Base-by-base conservation (phyloP, 768 basidiomycete species). In the Pisolithus sp. region DNA sequence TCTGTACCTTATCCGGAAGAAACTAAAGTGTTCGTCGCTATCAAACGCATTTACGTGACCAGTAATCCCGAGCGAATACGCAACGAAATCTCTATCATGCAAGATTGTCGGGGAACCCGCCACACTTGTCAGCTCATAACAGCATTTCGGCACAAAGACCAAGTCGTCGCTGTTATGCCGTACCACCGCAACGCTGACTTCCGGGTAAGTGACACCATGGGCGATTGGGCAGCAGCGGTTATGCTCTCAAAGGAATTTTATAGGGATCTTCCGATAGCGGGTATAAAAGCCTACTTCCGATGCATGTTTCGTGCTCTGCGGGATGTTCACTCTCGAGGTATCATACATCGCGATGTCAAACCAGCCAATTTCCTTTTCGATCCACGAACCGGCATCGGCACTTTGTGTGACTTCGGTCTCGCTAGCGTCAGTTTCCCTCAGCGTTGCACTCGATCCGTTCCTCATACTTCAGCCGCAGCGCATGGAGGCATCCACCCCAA, bases 291-390 rank as follows among this genome's bases (percentile, higher is more conserved):
- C 41, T 99, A 98, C 71, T 84, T 98, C 59, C 82, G 87, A 34
- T 93, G 89, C 64, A 81, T 99, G 69, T 84, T 98, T 66, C 86
- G 89, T 40, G 94, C 90, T 3, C 68, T 98, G 49, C 82, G 87
- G 45, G 93, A 95, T 62, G 86, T 93, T 23, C 94, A 98, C 65
- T 72, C 81, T 10, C 77, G 93, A 49, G 81, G 80, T 5, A 86
- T 98, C 60, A 89, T 98, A 48, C 95, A 98, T 67, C 89, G 95
- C 42, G 95, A 98, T 68, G 90, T 98, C 60, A 98, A 98, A 65
- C 94, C 95, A 20, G 95, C 94, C 53, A 98, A 98, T 67, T 98
- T 98, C 66, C 76, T 98, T 34, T 97, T 86, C 66, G 91, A 98
- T 66, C 85, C 90, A 36, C 79, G 76, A 36, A 86, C 85, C 7